Base-by-base conservation (phyloP, 2,329 filamentous ascomycete genomes). In the Dactylellina haptotyla region DNA sequence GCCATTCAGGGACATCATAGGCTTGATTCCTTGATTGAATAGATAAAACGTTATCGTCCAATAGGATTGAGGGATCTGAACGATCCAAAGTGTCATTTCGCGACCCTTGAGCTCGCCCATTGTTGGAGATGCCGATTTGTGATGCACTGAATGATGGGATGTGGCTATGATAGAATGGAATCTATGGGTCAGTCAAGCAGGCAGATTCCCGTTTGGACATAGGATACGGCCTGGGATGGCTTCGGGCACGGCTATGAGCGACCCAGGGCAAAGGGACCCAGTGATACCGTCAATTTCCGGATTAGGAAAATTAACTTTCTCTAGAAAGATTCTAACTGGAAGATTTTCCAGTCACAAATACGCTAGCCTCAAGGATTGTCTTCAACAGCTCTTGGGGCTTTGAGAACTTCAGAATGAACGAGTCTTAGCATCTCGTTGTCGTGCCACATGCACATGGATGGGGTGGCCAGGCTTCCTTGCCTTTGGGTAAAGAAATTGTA, bases 31-130 rank as follows among this genome's bases (percentile, higher is more conserved):
- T 64, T 34, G 53, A 54, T 64, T 45, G 56, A 53, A 18, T 10
- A 71, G 58, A 72, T 64, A 64, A 65, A 51, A 28, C 28, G 6
- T 43, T 65, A 72, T 72, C 67, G 28, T 26, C 67, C 67, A 72
- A 72, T 72, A 54, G 28, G 8, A 51, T 54, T 26, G 9, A 25
- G 39, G 67, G 53, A 65, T 54, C 53, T 53, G 25, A 61, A 18
- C 14, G 20, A 23, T 39, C 23, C 25, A 26, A 72, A 50, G 18
- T 28, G n/a, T 23, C n/a, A n/a, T 45, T 54, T 34, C 37, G 8
- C 53, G 39, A 28, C 25, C 53, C 43, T 30, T 43, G 28, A 34
- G 18, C 30, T 43, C 57, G 18, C 1, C n/a, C 10, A 30, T 53
- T 59, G 59, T 54, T 59, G 67, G 67, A 43, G 59, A 73, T 56